Evolutionary conservation across 345 rosid genomes (phyloP).

Genomic region (Carallia pectinifolia): DNA sequence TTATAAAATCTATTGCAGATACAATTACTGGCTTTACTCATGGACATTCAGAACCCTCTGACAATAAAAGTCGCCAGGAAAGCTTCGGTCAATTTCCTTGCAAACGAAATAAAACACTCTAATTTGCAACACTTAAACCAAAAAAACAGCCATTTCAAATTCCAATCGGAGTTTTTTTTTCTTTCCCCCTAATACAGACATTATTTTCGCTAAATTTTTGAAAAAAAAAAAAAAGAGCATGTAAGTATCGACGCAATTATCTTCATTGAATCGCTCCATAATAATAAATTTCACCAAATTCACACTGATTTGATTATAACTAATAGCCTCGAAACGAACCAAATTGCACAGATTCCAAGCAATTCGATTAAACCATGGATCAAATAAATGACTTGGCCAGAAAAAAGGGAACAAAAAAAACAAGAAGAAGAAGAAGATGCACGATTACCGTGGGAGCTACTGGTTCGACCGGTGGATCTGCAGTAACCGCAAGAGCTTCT

Average conservation of each 20-base stretch:
- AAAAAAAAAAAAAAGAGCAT: background rate
- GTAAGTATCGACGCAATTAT: background rate
- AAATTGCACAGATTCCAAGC: background rate
- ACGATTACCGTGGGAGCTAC: constrained; percentile 65
- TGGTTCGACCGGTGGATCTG: constrained; percentile 43
- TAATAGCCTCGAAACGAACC: background rate
- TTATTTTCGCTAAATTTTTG: background rate
- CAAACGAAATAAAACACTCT: too few species aligned
- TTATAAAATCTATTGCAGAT: too few species aligned
- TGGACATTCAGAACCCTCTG: too few species aligned
- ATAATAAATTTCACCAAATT: background rate
- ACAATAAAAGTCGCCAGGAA: too few species aligned
- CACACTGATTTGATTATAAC: too few species aligned
- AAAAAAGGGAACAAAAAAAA: background rate
- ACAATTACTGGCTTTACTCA: too few species aligned
- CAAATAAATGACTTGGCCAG: background rate
- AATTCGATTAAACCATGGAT: background rate
- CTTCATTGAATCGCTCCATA: background rate
- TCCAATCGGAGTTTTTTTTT: background rate
- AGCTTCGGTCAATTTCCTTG: too few species aligned
- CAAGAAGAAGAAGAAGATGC: constrained; percentile 1
- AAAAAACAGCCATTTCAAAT: background rate
- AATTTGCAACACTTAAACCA: too few species aligned
- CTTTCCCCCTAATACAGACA: background rate
- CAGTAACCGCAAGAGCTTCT: constrained; percentile 75